Percentiles rank a stretch among this genome's conserved stretches.
Evolutionary conservation across 441 rosid species (phyloP).

Genomic region (Euphorbia celastroides): DNA sequence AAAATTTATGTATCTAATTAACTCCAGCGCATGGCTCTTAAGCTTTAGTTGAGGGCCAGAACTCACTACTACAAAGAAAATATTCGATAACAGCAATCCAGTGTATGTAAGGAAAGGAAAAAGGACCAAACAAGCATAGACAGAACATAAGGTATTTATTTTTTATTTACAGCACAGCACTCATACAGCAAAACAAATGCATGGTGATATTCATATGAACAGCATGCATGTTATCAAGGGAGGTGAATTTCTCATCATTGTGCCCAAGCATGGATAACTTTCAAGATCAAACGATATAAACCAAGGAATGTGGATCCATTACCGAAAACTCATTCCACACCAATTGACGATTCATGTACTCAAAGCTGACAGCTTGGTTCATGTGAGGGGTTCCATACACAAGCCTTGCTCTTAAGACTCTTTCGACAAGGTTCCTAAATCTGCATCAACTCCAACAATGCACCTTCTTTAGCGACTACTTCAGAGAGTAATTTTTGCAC

Average conservation of each 20-base stretch:
- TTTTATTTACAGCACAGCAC: background rate
- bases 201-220: background rate
- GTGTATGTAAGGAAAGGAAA: background rate
- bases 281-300: background rate
- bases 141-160: background rate
- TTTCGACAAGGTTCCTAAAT: slow-evolving; percentile 86
- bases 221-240: background rate
- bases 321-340: slow-evolving; percentile 99
- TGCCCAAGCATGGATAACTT: background rate
- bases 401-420: slow-evolving; percentile 84
- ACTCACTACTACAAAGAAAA: background rate
- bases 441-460: slow-evolving; percentile 30
- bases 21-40: background rate
- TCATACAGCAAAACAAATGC: background rate
- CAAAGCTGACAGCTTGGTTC: slow-evolving; percentile 96
- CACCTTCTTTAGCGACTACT: background rate
- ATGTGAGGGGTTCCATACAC: slow-evolving; percentile 82
- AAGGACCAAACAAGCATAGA: background rate
- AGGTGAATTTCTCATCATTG: background rate
- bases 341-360: slow-evolving; percentile 95
- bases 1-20: background rate
- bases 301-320: slow-evolving; percentile 22
- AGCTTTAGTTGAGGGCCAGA: too few species aligned
- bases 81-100: background rate
- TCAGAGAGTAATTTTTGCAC: background rate